Evolutionary conservation across 164 flowering plant species (phyloP).

Genomic region (Berberis vulgaris): DNA sequence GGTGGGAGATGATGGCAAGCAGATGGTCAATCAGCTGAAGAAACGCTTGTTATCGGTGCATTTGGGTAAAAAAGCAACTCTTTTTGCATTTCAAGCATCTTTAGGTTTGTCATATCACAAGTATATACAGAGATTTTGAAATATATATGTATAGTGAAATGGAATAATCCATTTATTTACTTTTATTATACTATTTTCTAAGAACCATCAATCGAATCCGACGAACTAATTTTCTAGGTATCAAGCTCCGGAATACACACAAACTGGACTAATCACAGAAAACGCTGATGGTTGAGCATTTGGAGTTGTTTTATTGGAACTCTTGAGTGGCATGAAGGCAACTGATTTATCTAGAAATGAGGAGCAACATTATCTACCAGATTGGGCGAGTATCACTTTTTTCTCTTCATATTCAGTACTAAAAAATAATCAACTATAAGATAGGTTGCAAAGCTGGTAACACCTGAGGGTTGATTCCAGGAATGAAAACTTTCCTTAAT

Average conservation of each 20-base stretch:
- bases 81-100: background rate
- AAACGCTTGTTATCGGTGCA: constrained; percentile 30
- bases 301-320: constrained; percentile 34
- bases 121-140: background rate
- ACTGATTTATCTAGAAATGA: constrained; percentile 19
- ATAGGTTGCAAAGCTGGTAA: background rate
- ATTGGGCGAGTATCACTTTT: constrained; percentile 18
- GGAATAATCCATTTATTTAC: no score
- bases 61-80: constrained; percentile 22
- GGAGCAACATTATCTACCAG: constrained; percentile 22
- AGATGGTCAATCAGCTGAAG: constrained; percentile 26
- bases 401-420: background rate
- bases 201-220: no score
- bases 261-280: constrained; percentile 30
- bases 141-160: background rate
- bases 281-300: constrained; percentile 38
- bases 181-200: no score
- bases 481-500: no score
- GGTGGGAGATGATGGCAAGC: constrained; percentile 41
- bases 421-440: background rate
- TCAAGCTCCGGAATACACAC: constrained; percentile 35
- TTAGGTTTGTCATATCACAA: background rate
- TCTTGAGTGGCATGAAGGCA: constrained; percentile 27
- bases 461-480: no score
- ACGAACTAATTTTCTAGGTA: constrained; percentile 18